A percentile compares a stretch with the other conserved stretches of the same genome.
Conservation (phyloP, 805 yeast genomes). For the Grigorovia transvaalensis region DNA sequence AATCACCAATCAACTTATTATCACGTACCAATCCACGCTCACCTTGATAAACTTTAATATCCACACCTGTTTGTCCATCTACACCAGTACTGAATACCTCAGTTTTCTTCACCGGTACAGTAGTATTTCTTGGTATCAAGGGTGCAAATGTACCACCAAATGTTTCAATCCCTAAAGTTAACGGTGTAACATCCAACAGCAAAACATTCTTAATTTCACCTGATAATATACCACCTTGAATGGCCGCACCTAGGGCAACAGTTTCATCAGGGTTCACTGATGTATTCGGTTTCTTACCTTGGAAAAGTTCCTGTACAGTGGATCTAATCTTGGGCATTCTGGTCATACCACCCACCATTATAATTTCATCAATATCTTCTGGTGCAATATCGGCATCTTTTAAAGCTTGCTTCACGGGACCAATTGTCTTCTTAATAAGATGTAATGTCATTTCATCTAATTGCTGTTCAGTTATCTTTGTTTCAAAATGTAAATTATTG, state of each 20-base stretch:
- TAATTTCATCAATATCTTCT: constrained; percentile 61
- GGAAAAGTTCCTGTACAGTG: constrained; percentile 49
- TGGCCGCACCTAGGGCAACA: constrained; percentile 86
- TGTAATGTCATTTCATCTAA: constrained; percentile 57
- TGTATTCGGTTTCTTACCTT: constrained; percentile 50
- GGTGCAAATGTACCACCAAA: constrained; percentile 80
- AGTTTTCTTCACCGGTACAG: constrained; percentile 66
- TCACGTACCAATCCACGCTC: constrained; percentile 71
- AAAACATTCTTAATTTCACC: constrained; percentile 76
- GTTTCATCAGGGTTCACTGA: constrained; percentile 86
- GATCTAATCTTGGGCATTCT: constrained; percentile 74
- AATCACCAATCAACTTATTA: constrained; percentile 67
- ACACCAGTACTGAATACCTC: constrained; percentile 74
- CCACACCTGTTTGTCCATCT: constrained; percentile 78
- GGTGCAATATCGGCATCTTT: constrained; percentile 62
- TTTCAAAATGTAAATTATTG: constrained; percentile 49
- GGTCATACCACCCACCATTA: constrained; percentile 83
- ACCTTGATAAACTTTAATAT: constrained; percentile 70
- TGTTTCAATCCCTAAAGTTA: constrained; percentile 74
- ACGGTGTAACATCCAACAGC: constrained; percentile 71
- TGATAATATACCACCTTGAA: constrained; percentile 77
- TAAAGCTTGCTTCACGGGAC: constrained; percentile 64
- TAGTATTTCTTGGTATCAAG: constrained; percentile 64
- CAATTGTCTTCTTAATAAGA: constrained; percentile 56
- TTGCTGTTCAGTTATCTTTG: constrained; percentile 53